Percentiles rank a stretch among this genome's conserved stretches.
phyloP scores from a whole-genome alignment of 2,329 filamentous ascomycete genomes.

The Aspergillus sp. region DNA sequence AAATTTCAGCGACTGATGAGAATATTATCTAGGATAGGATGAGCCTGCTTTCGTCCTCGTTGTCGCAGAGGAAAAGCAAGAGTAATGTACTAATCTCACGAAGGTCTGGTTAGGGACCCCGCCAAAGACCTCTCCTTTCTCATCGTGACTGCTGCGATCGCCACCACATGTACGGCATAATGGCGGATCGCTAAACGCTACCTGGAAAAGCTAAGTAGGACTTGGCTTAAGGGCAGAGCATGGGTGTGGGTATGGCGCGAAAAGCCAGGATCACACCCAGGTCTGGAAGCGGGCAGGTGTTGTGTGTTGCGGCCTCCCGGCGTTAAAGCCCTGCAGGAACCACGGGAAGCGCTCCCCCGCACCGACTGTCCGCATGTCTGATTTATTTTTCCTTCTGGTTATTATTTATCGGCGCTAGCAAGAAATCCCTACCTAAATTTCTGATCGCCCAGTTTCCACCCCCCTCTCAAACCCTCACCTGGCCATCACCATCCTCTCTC shows the following conservation, averaged over 20 bases:
- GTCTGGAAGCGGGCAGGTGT: neutral
- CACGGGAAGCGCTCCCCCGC: slow-evolving; percentile 21
- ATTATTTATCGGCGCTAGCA: slow-evolving; percentile 21
- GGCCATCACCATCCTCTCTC: neutral
- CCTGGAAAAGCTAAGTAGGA: neutral
- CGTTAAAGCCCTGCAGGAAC: slow-evolving; percentile 20
- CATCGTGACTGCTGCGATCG: neutral
- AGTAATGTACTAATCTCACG: neutral
- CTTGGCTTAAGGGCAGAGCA: neutral
- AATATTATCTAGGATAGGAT: no score
- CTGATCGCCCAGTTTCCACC: slow-evolving; percentile 16
- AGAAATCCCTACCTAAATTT: slow-evolving; percentile 22
- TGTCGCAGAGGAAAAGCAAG: neutral
- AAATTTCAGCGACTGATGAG: no score
- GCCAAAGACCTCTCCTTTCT: neutral
- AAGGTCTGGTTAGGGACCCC: neutral
- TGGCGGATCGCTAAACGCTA: neutral
- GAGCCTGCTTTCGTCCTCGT: neutral
- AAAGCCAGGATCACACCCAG: neutral
- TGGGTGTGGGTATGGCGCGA: neutral
- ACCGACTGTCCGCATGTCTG: slow-evolving; percentile 20
- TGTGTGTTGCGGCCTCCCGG: slow-evolving; percentile 1
- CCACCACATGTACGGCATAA: neutral
- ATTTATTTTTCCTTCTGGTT: slow-evolving; percentile 7
- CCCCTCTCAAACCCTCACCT: neutral